Conservation (phyloP, 2,329 filamentous ascomycete species). For the Sporothrix globosa region DNA sequence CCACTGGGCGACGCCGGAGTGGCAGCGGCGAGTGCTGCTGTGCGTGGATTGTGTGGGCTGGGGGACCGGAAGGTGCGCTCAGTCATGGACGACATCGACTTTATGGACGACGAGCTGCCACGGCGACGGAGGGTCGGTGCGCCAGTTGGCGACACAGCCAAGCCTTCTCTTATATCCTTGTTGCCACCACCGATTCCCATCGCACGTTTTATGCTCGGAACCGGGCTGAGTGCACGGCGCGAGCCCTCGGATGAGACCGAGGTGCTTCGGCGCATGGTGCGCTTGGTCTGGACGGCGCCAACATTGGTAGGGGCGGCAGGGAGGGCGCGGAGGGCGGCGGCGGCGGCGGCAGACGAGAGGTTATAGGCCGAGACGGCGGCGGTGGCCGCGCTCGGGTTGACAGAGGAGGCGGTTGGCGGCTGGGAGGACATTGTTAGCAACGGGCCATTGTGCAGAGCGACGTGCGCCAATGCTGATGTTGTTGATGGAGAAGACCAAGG, state of each 20-base stretch:
- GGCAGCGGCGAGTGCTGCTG: background rate
- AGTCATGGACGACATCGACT: conserved; percentile 82
- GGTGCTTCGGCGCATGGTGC: conserved; percentile 71
- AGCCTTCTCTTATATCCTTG: conserved; percentile 24
- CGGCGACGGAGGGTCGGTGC: conserved; percentile 59
- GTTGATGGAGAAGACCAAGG: conserved; percentile 22
- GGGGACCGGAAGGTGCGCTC: conserved; percentile 84
- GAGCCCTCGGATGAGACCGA: conserved; percentile 68
- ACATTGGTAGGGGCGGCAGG: conserved; percentile 79
- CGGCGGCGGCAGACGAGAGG: conserved; percentile 84
- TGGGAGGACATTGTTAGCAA: conserved; percentile 44
- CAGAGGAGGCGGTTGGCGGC: conserved; percentile 66
- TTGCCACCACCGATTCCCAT: conserved; percentile 27
- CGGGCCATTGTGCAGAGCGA: conserved; percentile 29
- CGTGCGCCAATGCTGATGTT: background rate
- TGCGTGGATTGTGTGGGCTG: conserved; percentile 58
- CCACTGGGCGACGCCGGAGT: background rate
- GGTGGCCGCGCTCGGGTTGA: conserved; percentile 73
- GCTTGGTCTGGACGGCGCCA: conserved; percentile 83
- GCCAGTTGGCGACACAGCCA: conserved; percentile 29
- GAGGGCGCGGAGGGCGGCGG: conserved; percentile 77
- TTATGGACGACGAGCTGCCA: conserved; percentile 67
- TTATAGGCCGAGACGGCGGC: conserved; percentile 82
- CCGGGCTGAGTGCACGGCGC: conserved; percentile 34
- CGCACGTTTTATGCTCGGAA: conserved; percentile 32